Percentiles rank a stretch among this genome's conserved stretches.
phyloP scores from a whole-genome alignment of 352 stramenopile species.

The Pythium angustatum region DNA sequence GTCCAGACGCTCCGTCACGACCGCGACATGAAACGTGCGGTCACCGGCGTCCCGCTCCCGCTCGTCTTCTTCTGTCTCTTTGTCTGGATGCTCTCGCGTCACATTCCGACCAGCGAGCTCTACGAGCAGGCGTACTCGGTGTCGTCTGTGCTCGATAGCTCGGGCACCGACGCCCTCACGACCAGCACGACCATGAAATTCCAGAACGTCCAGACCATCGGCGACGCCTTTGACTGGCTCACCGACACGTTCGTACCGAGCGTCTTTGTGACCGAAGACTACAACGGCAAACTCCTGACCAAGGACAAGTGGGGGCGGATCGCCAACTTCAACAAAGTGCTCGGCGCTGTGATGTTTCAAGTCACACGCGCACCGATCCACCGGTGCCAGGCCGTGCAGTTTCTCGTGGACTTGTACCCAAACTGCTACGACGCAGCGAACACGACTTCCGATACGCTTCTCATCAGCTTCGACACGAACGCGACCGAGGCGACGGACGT shows the following conservation, averaged over 20 bases:
- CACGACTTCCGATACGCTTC: conserved; percentile 5
- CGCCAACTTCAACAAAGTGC: conserved; percentile 36
- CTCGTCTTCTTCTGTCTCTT: conserved; percentile 79
- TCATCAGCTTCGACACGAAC: conserved; percentile 37
- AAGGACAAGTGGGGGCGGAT: conserved; percentile 36
- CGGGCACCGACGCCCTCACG: conserved; percentile 45
- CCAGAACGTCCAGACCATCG: conserved; percentile 29
- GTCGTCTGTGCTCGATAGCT: conserved; percentile 68
- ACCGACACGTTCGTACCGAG: conserved; percentile 37
- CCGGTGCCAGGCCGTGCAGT: conserved; percentile 17
- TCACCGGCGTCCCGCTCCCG: conserved; percentile 58
- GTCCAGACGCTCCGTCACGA: conserved; percentile 42
- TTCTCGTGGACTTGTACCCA: conserved; percentile 33
- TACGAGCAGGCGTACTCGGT: conserved; percentile 79
- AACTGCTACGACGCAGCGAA: conserved; percentile 35
- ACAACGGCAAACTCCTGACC: conserved; percentile 34
- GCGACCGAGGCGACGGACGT: conserved; percentile 14
- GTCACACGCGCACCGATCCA: conserved; percentile 16
- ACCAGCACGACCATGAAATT: conserved; percentile 39
- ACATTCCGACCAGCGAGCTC: conserved; percentile 77
- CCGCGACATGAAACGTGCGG: conserved; percentile 31
- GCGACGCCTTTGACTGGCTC: conserved; percentile 44
- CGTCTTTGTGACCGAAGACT: conserved; percentile 38
- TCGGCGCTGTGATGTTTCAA: conserved; percentile 34
- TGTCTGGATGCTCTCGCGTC: conserved; percentile 57